Evolutionary conservation across 129 eudicot species (phyloP).

Genomic region (Ambrosia artemisiifolia): DNA sequence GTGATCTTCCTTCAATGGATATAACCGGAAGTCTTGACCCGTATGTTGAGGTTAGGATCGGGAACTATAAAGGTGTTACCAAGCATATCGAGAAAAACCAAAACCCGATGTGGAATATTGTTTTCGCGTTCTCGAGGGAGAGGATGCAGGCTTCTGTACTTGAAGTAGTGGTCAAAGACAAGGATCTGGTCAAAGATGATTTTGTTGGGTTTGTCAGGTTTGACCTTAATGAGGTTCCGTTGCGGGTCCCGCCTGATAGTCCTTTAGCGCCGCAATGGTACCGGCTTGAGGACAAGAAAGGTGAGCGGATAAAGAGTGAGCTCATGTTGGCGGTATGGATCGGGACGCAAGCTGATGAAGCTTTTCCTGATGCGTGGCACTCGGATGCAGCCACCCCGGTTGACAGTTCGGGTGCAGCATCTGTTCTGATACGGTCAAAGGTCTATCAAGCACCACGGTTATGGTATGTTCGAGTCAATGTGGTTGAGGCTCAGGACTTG

Average conservation of each 20-base stretch:
- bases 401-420: conserved; percentile 77
- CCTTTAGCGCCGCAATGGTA: conserved; percentile 98
- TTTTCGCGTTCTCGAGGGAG: conserved; percentile 86
- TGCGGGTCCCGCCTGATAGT: conserved; percentile 96
- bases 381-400: conserved; percentile 85
- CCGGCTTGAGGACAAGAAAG: conserved; percentile 75
- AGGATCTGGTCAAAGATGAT: conserved; percentile 88
- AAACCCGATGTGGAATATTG: conserved; percentile 84
- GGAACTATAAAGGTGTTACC: conserved; percentile 91
- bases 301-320: conserved; percentile 88
- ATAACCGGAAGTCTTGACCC: conserved; percentile 94
- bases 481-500: conserved; percentile 95
- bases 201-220: conserved; percentile 83
- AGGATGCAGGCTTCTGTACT: conserved; percentile 88
- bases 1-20: conserved; percentile 95
- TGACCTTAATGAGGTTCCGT: conserved; percentile 83
- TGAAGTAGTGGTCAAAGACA: conserved; percentile 88
- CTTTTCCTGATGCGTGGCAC: conserved; percentile 95
- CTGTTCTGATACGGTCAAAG: conserved; percentile 71
- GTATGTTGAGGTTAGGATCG: conserved; percentile 83
- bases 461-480: conserved; percentile 96
- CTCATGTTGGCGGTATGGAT: conserved; percentile 97
- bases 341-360: conserved; percentile 97
- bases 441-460: conserved; percentile 95
- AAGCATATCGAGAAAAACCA: conserved; percentile 88